Base-by-base conservation (phyloP, 75 land plant genomes). In the Adiantum capillusveneris region DNA sequence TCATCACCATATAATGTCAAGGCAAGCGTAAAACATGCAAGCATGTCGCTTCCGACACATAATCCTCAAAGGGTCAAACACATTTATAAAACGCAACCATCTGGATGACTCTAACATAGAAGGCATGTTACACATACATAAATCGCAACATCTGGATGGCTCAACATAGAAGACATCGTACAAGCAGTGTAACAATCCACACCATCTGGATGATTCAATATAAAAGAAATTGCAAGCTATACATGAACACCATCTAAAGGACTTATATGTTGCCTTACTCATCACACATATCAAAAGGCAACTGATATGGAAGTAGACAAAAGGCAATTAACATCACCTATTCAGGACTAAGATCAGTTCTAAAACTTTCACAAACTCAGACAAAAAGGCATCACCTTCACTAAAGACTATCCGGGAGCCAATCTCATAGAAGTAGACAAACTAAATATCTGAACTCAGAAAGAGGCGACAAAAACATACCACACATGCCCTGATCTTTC, bases 401-500 rank as follows among this genome's bases (percentile, higher is more conserved):
- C 43, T 9, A 41, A 41, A 9, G 43, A 41, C 9, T 14, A 41
- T 14, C 9, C 43, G 43, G 43, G 14, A 9, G 43, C 9, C 14
- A 14, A 41, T 9, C 43, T 9, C 43, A 41, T 14, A 41, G 43
- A 14, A 41, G 14, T 46, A 18, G 22, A 46, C 50, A 6, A 6
- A 46, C 37, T 3, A 34, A 9, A 9, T 9, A 34, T 34, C 37
- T 9, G 9, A 34, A 34, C 37, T 34, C 37, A 9, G 37, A 46
- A 46, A 46, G 22, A 5, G 5, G 14, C 22, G 12, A 46, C 2
- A 46, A 6, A 17, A 21, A 53, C 55, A 19, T 29, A 69, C 73
- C 73, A 51, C 85, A 83, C 17, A 51, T 41, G 57, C 76, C 85
- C 58, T 79, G 85, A 31, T 83, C 62, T 68, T 83, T 83, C 28